Conservation (phyloP, 257 asterid genomes). For the Solanum habrochaites region DNA sequence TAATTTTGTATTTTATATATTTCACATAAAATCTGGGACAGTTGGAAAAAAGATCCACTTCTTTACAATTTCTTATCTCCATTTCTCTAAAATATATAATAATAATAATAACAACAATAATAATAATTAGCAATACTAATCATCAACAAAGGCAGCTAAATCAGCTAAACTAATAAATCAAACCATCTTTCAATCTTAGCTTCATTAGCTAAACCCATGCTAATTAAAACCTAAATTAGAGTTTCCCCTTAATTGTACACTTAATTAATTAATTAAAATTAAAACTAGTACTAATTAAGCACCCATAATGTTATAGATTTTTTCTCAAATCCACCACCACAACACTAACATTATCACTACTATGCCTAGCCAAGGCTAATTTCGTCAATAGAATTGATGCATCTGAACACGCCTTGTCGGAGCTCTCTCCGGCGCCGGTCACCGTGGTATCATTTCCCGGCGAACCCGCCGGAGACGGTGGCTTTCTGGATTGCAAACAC, state of each 20-base stretch:
- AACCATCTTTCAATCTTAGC: neutral
- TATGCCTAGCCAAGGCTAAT: slow-evolving; percentile 34
- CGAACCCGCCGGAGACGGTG: neutral
- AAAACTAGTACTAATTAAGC: neutral
- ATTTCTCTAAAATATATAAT: neutral
- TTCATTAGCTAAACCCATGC: neutral
- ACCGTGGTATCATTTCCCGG: neutral
- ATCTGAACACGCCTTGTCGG: slow-evolving; percentile 11
- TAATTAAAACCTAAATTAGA: neutral
- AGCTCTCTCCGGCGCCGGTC: neutral
- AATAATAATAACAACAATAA: neutral
- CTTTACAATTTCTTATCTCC: neutral
- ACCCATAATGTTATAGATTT: neutral
- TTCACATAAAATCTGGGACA: neutral
- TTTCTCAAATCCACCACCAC: slow-evolving; percentile 34
- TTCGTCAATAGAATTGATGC: slow-evolving; percentile 37
- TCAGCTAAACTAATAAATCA: neutral
- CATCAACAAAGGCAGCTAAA: neutral
- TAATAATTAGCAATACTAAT: neutral
- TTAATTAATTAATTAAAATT: neutral
- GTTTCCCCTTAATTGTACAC: neutral
- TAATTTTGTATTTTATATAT: neutral
- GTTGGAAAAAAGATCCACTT: neutral
- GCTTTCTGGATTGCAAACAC: slow-evolving; percentile 18
- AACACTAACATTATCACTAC: slow-evolving; percentile 26